A percentile compares a stretch with the other conserved stretches of the same genome.
phyloP scores from a whole-genome alignment of 441 rosid species.

The Biscutella laevigata region DNA sequence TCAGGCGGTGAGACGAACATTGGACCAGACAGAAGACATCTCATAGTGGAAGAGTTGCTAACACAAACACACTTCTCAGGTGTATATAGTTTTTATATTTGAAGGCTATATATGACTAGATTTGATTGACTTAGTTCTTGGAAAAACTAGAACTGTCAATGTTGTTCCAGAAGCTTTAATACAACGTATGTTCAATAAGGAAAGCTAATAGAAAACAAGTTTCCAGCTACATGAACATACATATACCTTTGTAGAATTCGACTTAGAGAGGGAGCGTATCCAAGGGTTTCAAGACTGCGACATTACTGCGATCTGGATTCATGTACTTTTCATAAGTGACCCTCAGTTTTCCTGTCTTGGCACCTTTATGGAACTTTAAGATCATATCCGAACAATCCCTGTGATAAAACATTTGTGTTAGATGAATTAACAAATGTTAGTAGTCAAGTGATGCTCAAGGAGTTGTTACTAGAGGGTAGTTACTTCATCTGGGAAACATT shows the following conservation, averaged over 20 bases:
- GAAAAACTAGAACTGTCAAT: conserved; percentile 14
- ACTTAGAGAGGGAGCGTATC: conserved; percentile 37
- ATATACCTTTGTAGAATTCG: not conserved
- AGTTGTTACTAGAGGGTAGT: conserved; percentile 3
- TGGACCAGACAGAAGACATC: conserved; percentile 41
- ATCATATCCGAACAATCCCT: conserved; percentile 84
- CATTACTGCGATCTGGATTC: conserved; percentile 37
- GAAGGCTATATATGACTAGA: conserved; percentile 18
- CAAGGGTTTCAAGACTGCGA: conserved; percentile 60
- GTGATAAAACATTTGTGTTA: conserved; percentile 7
- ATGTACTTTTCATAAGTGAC: conserved; percentile 74
- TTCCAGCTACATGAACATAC: conserved; percentile 6
- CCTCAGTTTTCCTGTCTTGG: conserved; percentile 44
- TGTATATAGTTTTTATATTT: conserved; percentile 23
- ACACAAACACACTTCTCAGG: conserved; percentile 28
- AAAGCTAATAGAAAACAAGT: not conserved
- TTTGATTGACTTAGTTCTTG: conserved; percentile 8
- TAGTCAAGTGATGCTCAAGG: not conserved
- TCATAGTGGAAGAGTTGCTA: conserved; percentile 38
- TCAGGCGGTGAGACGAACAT: conserved; percentile 51
- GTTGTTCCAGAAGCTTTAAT: conserved; percentile 8
- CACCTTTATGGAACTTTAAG: conserved; percentile 59
- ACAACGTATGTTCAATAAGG: not conserved
- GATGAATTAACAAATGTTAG: not conserved
- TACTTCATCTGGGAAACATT: conserved; percentile 57